Evolutionary conservation across 148 eudicot species (phyloP).

Genomic region (Suaeda aralocaspica): DNA sequence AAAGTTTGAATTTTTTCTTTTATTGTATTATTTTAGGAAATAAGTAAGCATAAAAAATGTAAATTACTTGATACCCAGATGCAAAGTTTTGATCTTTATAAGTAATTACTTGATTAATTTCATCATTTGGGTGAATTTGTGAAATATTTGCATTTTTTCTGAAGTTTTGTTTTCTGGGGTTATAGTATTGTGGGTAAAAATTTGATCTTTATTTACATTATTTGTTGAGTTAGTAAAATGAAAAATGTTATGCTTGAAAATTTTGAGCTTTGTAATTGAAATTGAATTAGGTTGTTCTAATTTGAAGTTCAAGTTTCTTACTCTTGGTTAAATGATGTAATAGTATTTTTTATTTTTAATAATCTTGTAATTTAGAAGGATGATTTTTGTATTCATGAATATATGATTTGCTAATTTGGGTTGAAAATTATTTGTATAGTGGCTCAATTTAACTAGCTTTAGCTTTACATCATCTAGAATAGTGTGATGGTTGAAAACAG

Average conservation of each 20-base stretch:
- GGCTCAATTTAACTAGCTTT: neutral
- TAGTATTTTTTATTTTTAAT: neutral
- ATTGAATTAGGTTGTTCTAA: neutral
- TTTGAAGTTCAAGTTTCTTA: neutral
- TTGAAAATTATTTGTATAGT: no score
- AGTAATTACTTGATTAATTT: neutral
- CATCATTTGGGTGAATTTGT: neutral
- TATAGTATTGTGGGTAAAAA: neutral
- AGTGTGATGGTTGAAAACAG: neutral
- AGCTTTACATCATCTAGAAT: neutral
- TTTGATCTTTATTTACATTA: no score
- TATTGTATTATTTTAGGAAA: neutral
- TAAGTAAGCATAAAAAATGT: no score
- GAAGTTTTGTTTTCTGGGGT: neutral
- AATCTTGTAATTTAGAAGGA: neutral
- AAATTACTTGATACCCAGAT: conserved; percentile 2
- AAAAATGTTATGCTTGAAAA: neutral
- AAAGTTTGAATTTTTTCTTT: neutral
- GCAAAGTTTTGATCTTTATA: neutral
- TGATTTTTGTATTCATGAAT: neutral
- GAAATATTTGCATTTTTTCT: neutral
- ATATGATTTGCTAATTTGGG: no score
- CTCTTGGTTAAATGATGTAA: neutral
- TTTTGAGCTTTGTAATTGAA: neutral
- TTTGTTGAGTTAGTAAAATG: no score